These are phyloP conservation scores for Microstegium vimineum DNA, from an alignment of 176 grass and related monocot species.

Conservation along the genomic window DNA sequence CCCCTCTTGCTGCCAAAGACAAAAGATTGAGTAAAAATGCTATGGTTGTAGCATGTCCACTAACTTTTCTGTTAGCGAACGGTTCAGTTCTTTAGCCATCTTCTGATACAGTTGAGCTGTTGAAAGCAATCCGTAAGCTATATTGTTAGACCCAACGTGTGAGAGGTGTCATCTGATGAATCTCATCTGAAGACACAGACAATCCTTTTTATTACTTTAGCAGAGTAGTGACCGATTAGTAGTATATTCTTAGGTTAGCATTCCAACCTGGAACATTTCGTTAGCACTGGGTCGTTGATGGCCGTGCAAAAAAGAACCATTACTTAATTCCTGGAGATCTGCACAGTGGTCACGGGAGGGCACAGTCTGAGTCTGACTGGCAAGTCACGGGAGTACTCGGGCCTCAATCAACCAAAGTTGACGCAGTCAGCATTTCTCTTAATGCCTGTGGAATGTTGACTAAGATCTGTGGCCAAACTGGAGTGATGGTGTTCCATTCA, in stretches of 20 bases:
- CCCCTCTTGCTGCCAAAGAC: background rate
- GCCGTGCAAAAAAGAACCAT: background rate
- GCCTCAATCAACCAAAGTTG: conserved; percentile 2
- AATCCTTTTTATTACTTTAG: background rate
- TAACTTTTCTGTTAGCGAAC: background rate
- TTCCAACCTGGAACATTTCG: background rate
- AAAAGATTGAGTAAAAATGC: background rate
- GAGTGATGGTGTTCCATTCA: conserved; percentile 7
- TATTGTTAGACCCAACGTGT: background rate
- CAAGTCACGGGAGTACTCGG: conserved; percentile 18
- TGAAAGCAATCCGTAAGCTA: background rate
- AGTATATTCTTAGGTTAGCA: background rate
- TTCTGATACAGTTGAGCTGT: background rate
- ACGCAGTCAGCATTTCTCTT: background rate
- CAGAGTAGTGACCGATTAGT: background rate
- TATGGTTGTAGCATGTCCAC: background rate
- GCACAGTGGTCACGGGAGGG: background rate
- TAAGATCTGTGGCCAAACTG: background rate
- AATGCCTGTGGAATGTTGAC: background rate
- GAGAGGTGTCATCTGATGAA: background rate
- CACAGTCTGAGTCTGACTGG: background rate
- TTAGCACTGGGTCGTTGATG: background rate
- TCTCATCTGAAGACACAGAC: background rate
- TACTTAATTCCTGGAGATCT: conserved; percentile 32
- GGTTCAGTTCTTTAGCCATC: background rate